Evolutionary conservation across 2,329 filamentous ascomycete genomes (phyloP).

Genomic region (Apiospora rasikravindrae): DNA sequence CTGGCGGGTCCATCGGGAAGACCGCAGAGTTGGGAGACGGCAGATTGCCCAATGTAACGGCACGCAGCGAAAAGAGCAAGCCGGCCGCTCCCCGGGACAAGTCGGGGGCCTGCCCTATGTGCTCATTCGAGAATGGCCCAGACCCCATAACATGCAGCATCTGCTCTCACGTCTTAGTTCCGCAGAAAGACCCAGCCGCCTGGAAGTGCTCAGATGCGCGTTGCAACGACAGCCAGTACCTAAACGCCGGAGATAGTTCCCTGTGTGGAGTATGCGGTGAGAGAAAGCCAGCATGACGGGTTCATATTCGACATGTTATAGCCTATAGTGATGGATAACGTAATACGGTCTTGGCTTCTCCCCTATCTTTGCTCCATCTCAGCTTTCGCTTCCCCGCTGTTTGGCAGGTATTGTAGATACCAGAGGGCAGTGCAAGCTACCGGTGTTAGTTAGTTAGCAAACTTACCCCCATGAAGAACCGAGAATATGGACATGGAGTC

Average conservation of each 20-base stretch:
- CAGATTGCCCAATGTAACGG: not conserved
- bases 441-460: not conserved
- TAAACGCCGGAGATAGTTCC: constrained; percentile 73
- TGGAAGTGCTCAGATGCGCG: constrained; percentile 66
- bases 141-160: constrained; percentile 65
- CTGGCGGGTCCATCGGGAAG: not conserved
- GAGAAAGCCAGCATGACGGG: constrained; percentile 33
- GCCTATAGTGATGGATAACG: constrained; percentile 3
- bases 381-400: not conserved
- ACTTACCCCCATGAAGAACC: no score
- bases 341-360: not conserved
- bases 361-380: not conserved
- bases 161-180: constrained; percentile 73
- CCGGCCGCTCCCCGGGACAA: not conserved
- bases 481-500: not conserved
- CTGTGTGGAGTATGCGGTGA: constrained; percentile 73
- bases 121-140: constrained; percentile 68
- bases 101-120: constrained; percentile 60
- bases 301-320: not conserved
- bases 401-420: not conserved
- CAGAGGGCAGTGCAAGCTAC: not conserved
- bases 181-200: constrained; percentile 54
- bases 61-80: constrained; percentile 1
- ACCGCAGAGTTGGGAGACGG: not conserved
- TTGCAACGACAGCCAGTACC: constrained; percentile 64